Evolutionary conservation across 768 basidiomycete species (phyloP).

Genomic region (Tylopilus subfusipes): DNA sequence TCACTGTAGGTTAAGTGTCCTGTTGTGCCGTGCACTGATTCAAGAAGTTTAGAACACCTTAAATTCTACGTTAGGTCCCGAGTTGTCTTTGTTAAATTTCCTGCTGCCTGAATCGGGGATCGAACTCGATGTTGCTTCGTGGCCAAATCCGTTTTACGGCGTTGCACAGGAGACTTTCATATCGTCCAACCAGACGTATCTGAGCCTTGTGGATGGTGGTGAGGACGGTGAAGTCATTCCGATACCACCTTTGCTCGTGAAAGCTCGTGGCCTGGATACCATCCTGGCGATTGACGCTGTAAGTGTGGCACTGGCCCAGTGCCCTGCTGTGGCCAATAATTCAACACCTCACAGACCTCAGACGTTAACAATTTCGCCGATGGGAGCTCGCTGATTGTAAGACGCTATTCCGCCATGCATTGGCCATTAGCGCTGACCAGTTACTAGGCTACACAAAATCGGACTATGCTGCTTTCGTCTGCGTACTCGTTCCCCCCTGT

Average conservation of each 20-base stretch:
- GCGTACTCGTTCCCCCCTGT: no score
- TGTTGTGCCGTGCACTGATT: background rate
- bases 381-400: no score
- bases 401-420: no score
- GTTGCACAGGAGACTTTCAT: slow-evolving; percentile 34
- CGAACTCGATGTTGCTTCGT: slow-evolving; percentile 31
- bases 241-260: slow-evolving; percentile 47
- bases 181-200: slow-evolving; percentile 29
- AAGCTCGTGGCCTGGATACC: slow-evolving; percentile 43
- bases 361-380: no score
- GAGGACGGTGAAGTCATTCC: slow-evolving; percentile 44
- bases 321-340: no score
- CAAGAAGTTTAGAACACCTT: slow-evolving; percentile 9
- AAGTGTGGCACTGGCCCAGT: no score
- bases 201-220: slow-evolving; percentile 40
- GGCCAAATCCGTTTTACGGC: slow-evolving; percentile 39
- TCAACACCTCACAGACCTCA: no score
- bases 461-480: no score
- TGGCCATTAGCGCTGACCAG: no score
- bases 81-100: slow-evolving; percentile 14
- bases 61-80: slow-evolving; percentile 8
- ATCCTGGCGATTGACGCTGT: slow-evolving; percentile 49
- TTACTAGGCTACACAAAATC: no score
- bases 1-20: slow-evolving; percentile 19
- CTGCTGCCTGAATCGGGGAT: slow-evolving; percentile 25